Base-by-base conservation (phyloP, 2,329 filamentous ascomycete genomes). In the Albifimbria verrucaria region DNA sequence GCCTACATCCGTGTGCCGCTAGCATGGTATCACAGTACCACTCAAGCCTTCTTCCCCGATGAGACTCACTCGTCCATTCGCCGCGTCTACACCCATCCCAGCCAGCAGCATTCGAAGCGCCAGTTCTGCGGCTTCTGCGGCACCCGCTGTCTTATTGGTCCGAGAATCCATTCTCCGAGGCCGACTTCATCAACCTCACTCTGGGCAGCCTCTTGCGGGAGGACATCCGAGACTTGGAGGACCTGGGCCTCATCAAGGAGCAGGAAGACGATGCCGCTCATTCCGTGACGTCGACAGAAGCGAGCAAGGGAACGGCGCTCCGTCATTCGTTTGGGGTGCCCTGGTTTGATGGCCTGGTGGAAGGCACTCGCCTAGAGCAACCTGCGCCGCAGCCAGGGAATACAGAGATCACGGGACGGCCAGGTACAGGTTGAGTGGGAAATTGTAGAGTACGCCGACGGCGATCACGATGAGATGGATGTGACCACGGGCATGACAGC, bases 51-150 rank as follows among this genome's bases (percentile, higher is more conserved):
- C 67, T 92, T 87, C 68, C 81, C 87, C 3, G 90, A 96, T 70
- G 92, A 96, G 73, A 83, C 85, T 17, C 81, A 83, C 67, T 62
- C 76, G 51, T 76, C 77, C 49, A 92, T 92, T 65, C 84, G 83
- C 52, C 82, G 86, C 41, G 78, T 80, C 47, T 92, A 89, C 68
- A 83, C 82, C 10, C 80, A 86, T 21, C 77, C 76, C 2, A 72
- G 77, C 60, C 80, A 81, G 50, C 77, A 79, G 49, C 73, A 81
- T 61, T 77, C 82, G 1, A 85, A 88, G 66, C 85, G 90, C 48
- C 83, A 91, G 60, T 97, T 97, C 71, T 97, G 92, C 72, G 92
- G 92, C 22, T 95, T 89, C 74, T 96, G 92, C 68, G 92, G 92
- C 50, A 96, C 92, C 88, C 89, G 12, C 75, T 97, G 51, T 88